Evolutionary conservation across 179 eudicot species (phyloP), one percentile per base, ranked within the genome.

Genomic region (Heliamphora pulchella): DNA sequence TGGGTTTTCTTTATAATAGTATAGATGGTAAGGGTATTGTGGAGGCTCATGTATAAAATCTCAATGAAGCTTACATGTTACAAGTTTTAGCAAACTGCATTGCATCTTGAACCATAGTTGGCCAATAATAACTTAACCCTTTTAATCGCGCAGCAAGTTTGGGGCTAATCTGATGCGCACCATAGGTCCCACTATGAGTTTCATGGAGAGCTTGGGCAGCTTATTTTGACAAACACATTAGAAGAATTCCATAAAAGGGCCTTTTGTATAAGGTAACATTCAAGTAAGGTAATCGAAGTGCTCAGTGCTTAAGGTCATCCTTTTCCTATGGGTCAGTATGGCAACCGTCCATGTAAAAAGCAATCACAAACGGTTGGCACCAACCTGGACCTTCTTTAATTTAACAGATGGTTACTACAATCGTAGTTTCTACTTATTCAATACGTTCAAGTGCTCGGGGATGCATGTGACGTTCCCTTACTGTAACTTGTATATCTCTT

Each of bases 111-210:
- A 68, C 51, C 9, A 71, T 48, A 1, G 68, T 68, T 15, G 76
- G 81, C 67, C 57, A 69, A 57, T 69, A 80, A 10, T 80, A 73
- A 14, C 73, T 72, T 17, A 80, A 39, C 22, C 65, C 3, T 64
- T 65, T 80, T 44, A 80, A 17, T 63, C 74, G 55, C 0, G 54
- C 44, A 15, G 46, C 78, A 0, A 74, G 18, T 48, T 62, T 80
- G 20, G 73, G 74, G 2, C 82, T 62, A 43, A 14, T 65, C 43
- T 80, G 46, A 14, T 80, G 82, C 5, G 82, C 54, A 15, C 78
- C 54, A 17, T 78, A 80, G 44, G 67, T 51, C 5, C 78, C 64
- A 39, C 51, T 7, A n/a, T 64, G 55, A 22, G 72, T 64, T 74
- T 74, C 72, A 1, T 43, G 72, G 15, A 18, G 39, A 31, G 39